phyloP scores from a whole-genome alignment of 306 rosid species.

The Corylus americana region DNA sequence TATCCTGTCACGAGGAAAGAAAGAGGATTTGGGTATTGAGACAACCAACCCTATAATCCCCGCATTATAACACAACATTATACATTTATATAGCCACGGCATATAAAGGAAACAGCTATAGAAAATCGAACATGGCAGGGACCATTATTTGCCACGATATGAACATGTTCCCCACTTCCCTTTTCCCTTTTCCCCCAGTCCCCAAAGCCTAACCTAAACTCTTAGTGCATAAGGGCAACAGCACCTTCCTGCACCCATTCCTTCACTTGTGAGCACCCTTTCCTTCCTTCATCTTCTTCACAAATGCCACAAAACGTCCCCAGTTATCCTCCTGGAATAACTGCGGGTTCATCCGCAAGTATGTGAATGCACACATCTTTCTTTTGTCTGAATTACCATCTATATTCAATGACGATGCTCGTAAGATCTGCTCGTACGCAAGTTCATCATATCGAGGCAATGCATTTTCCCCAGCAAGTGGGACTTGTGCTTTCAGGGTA shows the following conservation, averaged over 20 bases:
- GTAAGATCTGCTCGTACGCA: slow-evolving; percentile 75
- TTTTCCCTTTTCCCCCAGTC: slow-evolving; percentile 1
- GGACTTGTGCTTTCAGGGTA: slow-evolving; percentile 61
- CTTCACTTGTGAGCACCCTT: slow-evolving; percentile 55
- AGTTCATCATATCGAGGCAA: slow-evolving; percentile 64
- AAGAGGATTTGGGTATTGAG: background rate
- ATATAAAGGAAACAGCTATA: slow-evolving; percentile 2
- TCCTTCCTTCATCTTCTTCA: slow-evolving; percentile 93
- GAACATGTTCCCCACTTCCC: slow-evolving; percentile 19
- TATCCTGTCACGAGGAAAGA: background rate
- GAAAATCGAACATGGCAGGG: slow-evolving; percentile 7
- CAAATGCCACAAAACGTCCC: slow-evolving; percentile 82
- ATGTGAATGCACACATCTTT: slow-evolving; percentile 89
- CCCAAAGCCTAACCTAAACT: slow-evolving; percentile 4
- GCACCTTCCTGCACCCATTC: slow-evolving; percentile 93
- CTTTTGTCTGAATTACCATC: slow-evolving; percentile 42
- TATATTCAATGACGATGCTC: slow-evolving; percentile 52
- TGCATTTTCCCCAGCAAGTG: slow-evolving; percentile 92
- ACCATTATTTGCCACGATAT: background rate
- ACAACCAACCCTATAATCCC: slow-evolving; percentile 1
- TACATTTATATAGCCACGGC: slow-evolving; percentile 29
- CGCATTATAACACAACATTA: slow-evolving; percentile 19
- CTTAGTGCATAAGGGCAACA: slow-evolving; percentile 40
- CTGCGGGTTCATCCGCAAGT: slow-evolving; percentile 82
- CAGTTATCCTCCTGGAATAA: slow-evolving; percentile 77